Percentiles rank a stretch among this genome's conserved stretches.
Evolutionary conservation across 2,329 filamentous ascomycete species (phyloP).

Genomic region (Pyrenophora graminea): DNA sequence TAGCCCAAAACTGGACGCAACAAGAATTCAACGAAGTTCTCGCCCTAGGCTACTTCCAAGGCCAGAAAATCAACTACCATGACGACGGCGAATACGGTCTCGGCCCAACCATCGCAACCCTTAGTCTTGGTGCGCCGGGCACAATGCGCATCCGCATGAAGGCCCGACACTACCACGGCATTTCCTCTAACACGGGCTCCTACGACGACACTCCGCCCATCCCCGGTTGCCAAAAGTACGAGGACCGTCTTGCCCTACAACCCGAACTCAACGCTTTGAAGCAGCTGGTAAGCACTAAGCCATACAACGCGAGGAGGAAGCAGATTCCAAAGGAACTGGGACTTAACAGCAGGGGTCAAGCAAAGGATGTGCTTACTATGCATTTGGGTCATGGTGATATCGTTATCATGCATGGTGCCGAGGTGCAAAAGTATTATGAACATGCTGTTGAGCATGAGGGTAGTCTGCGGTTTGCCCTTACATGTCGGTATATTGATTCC

Average conservation of each 20-base stretch:
- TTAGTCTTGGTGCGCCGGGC: conserved; percentile 61
- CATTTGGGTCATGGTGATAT: conserved; percentile 66
- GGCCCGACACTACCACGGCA: conserved; percentile 50
- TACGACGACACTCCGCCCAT: conserved; percentile 40
- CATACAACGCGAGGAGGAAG: conserved; percentile 34
- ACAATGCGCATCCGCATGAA: conserved; percentile 65
- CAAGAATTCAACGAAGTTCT: conserved; percentile 67
- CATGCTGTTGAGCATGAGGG: conserved; percentile 59
- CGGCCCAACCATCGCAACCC: conserved; percentile 65
- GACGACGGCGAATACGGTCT: conserved; percentile 69
- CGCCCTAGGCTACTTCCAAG: conserved; percentile 65
- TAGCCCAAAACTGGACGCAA: conserved; percentile 14
- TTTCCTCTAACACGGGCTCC: conserved; percentile 35
- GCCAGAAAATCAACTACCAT: conserved; percentile 64
- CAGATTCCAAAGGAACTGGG: conserved; percentile 46
- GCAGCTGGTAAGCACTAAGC: conserved; percentile 11
- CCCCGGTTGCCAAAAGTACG: conserved; percentile 40
- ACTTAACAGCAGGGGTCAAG: conserved; percentile 35
- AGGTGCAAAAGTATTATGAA: conserved; percentile 65
- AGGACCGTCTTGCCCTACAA: conserved; percentile 40
- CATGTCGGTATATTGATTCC: conserved; percentile 57
- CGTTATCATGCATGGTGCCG: conserved; percentile 64
- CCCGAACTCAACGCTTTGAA: conserved; percentile 33
- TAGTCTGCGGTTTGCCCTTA: conserved; percentile 61
- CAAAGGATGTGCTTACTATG: conserved; percentile 50